Percentiles rank a stretch among this genome's conserved stretches.
Conservation (phyloP, 306 rosid species). For the Lathyrus oleraceus region DNA sequence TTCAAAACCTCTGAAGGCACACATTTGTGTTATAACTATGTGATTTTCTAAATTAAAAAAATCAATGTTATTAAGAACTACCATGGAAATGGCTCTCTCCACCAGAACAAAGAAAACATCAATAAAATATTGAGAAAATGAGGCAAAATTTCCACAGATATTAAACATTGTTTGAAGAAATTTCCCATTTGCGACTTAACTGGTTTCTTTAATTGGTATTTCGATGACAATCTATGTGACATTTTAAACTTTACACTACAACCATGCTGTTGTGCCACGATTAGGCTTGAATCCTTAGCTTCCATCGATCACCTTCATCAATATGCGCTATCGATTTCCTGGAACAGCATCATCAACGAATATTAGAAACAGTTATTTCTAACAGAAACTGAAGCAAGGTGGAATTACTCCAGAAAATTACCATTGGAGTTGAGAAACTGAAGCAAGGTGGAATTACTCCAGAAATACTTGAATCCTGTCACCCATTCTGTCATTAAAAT, state of each 20-base stretch:
- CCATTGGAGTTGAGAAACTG: slow-evolving; percentile 34
- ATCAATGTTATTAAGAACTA: neutral
- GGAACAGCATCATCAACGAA: slow-evolving; percentile 23
- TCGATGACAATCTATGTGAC: slow-evolving; percentile 5
- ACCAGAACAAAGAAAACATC: neutral
- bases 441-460: slow-evolving; percentile 50
- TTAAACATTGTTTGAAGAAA: slow-evolving; percentile 8
- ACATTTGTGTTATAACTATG: too few species aligned
- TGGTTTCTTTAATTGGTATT: neutral
- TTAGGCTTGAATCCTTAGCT: slow-evolving; percentile 10
- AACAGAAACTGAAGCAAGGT: too few species aligned
- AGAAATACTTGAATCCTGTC: slow-evolving; percentile 90
- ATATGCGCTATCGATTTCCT: slow-evolving; percentile 13
- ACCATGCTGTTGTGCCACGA: neutral
- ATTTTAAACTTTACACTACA: slow-evolving; percentile 7
- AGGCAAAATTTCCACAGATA: neutral
- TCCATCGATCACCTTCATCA: slow-evolving; percentile 7
- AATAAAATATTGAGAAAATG: neutral
- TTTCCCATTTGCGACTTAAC: neutral
- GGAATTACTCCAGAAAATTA: slow-evolving; percentile 15
- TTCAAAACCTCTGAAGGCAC: too few species aligned
- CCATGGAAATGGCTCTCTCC: neutral
- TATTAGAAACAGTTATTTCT: neutral
- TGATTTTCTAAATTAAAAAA: too few species aligned
- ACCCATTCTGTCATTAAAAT: slow-evolving; percentile 76